These are phyloP conservation scores for Otatea glauca DNA, from an alignment of 176 grass and related monocot species.

Conservation along the genomic window DNA sequence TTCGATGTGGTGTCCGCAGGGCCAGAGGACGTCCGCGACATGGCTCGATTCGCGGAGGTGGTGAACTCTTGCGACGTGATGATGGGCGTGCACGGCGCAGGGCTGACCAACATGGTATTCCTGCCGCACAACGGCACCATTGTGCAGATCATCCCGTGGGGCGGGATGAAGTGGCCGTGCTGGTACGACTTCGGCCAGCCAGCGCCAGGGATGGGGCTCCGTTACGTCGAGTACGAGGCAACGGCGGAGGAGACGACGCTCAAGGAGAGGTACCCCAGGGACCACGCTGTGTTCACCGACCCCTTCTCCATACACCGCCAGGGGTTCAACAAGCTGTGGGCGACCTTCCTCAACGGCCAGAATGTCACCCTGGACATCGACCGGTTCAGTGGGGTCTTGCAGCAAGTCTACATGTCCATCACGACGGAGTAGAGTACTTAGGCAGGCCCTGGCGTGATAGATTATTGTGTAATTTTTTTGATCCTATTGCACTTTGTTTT, in stretches of 20 bases:
- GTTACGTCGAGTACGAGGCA: constrained; percentile 74
- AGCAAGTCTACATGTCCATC: constrained; percentile 49
- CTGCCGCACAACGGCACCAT: constrained; percentile 44
- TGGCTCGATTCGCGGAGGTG: constrained; percentile 40
- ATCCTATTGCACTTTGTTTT: background rate
- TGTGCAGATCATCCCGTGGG: constrained; percentile 77
- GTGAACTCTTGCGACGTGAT: no score
- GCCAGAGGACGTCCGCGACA: constrained; percentile 32
- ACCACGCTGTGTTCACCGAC: constrained; percentile 60
- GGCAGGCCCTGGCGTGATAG: background rate
- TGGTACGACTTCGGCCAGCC: constrained; percentile 57
- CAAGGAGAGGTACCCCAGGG: constrained; percentile 55
- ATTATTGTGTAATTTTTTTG: background rate
- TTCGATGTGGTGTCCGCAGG: constrained; percentile 59
- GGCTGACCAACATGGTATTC: no score
- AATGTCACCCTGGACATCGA: constrained; percentile 68
- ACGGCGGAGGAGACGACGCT: constrained; percentile 68
- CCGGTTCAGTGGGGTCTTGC: constrained; percentile 51
- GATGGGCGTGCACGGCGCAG: no score
- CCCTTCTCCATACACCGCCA: constrained; percentile 48
- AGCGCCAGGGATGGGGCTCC: constrained; percentile 56
- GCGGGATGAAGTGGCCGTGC: constrained; percentile 50
- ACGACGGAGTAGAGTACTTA: constrained; percentile 17
- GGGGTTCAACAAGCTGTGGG: constrained; percentile 44
- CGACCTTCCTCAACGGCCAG: constrained; percentile 54